A percentile compares a stretch with the other conserved stretches of the same genome.
Evolutionary conservation across 2,329 filamentous ascomycete genomes (phyloP).

Genomic region (Penicillium griseofulvum): DNA sequence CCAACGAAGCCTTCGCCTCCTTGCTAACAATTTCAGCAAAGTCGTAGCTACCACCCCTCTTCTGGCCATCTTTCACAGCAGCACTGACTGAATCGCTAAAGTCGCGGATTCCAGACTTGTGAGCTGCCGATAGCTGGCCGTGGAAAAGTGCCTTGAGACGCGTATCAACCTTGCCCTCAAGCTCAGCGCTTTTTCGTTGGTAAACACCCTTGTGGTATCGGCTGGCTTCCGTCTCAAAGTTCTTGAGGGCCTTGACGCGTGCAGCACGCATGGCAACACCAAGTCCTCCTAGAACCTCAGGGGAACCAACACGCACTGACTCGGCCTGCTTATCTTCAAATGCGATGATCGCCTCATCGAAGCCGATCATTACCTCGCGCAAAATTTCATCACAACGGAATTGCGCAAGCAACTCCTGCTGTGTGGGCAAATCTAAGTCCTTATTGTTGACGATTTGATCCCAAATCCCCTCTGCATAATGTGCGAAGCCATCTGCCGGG

Average conservation of each 20-base stretch:
- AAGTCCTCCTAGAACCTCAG: constrained; percentile 69
- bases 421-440: constrained; percentile 91
- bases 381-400: constrained; percentile 98
- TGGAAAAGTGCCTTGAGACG: constrained; percentile 84
- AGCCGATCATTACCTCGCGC: constrained; percentile 77
- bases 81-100: constrained; percentile 86
- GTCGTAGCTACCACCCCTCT: constrained; percentile 85
- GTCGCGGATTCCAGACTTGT: constrained; percentile 78
- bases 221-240: constrained; percentile 88
- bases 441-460: constrained; percentile 99
- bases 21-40: constrained; percentile 89
- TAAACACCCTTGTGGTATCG: constrained; percentile 97
- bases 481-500: constrained; percentile 91
- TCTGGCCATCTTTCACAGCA: constrained; percentile 88
- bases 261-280: constrained; percentile 71
- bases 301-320: constrained; percentile 67
- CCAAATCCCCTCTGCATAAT: constrained; percentile 93
- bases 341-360: constrained; percentile 77
- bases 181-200: constrained; percentile 75
- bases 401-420: constrained; percentile 93
- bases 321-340: constrained; percentile 84
- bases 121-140: constrained; percentile 81
- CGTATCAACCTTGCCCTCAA: constrained; percentile 83
- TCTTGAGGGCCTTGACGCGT: constrained; percentile 69
- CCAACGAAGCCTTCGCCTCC: constrained; percentile 74